These are phyloP conservation scores for Russula compacta DNA, from an alignment of 768 basidiomycete genomes.

Conservation along the genomic window DNA sequence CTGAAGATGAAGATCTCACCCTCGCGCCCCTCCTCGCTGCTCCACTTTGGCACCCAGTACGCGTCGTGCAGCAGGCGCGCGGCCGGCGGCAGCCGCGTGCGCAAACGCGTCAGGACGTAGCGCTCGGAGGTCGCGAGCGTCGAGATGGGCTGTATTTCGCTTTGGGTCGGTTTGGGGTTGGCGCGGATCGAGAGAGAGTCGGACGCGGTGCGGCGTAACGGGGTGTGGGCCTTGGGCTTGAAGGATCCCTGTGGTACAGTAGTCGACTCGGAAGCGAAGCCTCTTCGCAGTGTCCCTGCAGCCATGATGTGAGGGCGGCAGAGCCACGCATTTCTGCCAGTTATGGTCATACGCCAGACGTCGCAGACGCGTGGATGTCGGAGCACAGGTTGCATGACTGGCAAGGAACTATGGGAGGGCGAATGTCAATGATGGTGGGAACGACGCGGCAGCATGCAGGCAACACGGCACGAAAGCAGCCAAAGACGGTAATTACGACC, in stretches of 20 bases:
- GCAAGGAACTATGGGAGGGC: not conserved
- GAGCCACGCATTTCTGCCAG: not conserved
- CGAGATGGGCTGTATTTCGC: slow-evolving; percentile 69
- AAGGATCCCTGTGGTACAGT: not conserved
- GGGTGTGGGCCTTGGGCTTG: slow-evolving; percentile 76
- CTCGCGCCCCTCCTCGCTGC: slow-evolving; percentile 36
- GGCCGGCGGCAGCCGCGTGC: slow-evolving; percentile 41
- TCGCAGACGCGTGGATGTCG: not conserved
- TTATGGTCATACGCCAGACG: not conserved
- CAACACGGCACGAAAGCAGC: too few relatives aligned
- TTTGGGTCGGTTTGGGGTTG: slow-evolving; percentile 78
- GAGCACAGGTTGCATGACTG: not conserved
- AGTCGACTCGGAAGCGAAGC: slow-evolving; percentile 5
- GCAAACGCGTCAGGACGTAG: slow-evolving; percentile 60
- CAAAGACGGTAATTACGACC: too few relatives aligned
- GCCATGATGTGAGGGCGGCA: not conserved
- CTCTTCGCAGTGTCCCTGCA: not conserved
- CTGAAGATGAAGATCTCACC: slow-evolving; percentile 87
- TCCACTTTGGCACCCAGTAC: slow-evolving; percentile 69
- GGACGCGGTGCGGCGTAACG: slow-evolving; percentile 73
- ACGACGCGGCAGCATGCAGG: too few relatives aligned
- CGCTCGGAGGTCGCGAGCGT: slow-evolving; percentile 84
- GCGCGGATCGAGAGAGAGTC: slow-evolving; percentile 80
- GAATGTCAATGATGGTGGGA: not conserved
- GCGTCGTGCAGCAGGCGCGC: slow-evolving; percentile 62